Evolutionary conservation across 169 alveolate species (phyloP).

Genomic region (Plasmodium chabaudi): DNA sequence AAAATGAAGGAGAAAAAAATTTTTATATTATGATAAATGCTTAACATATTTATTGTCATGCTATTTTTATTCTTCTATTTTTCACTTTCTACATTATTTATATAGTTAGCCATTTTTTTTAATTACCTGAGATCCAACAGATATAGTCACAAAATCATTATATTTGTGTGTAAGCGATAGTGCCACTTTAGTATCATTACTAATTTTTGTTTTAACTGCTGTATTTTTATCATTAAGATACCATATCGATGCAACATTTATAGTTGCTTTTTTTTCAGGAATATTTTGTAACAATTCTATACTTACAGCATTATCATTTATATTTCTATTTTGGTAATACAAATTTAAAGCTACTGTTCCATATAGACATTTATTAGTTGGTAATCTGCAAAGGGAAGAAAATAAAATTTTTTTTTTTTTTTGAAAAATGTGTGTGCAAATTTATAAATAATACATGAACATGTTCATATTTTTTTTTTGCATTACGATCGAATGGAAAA

Average conservation of each 20-base stretch:
- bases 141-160: constrained; percentile 39
- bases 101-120: neutral
- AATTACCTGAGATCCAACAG: constrained; percentile 53
- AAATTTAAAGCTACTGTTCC: constrained; percentile 46
- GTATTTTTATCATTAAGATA: constrained; percentile 50
- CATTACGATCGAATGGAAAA: constrained; percentile 61
- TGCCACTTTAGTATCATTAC: constrained; percentile 63
- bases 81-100: too few species aligned
- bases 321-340: constrained; percentile 40
- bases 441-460: neutral
- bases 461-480: neutral
- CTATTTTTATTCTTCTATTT: too few species aligned
- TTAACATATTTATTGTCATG: too few species aligned
- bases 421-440: neutral
- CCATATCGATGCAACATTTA: constrained; percentile 64
- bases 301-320: constrained; percentile 56
- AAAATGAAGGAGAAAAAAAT: neutral
- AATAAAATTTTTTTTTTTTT: neutral
- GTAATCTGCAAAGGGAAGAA: constrained; percentile 10
- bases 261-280: constrained; percentile 24
- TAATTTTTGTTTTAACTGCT: constrained; percentile 33
- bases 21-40: too few species aligned
- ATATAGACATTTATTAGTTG: constrained; percentile 35
- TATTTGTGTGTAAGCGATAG: constrained; percentile 54
- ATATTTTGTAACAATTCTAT: constrained; percentile 46